These are phyloP conservation scores for Middelhovenomyces tepae DNA, from an alignment of 805 yeast genomes.

Conservation along the genomic window DNA sequence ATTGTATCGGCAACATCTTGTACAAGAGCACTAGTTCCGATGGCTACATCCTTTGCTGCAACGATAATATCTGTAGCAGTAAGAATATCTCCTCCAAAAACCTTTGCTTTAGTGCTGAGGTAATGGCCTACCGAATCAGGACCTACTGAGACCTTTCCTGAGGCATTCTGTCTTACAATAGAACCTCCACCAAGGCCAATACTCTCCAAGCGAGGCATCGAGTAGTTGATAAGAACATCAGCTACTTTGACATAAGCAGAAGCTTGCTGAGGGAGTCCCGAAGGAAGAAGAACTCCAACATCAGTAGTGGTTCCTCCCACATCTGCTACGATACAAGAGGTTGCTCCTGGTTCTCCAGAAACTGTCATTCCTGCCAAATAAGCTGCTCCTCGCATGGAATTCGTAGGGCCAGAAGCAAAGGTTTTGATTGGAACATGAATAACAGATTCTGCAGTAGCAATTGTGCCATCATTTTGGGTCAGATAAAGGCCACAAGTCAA, in stretches of 20 bases:
- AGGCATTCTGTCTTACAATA: no score
- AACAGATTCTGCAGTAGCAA: conserved; percentile 34
- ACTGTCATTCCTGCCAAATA: no score
- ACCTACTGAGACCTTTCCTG: conserved; percentile 27
- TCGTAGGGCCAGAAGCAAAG: no score
- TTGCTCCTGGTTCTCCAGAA: no score
- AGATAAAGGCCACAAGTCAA: conserved; percentile 32
- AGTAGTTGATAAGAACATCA: conserved; percentile 40
- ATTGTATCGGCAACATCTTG: conserved; percentile 17
- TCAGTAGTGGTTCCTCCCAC: conserved; percentile 48
- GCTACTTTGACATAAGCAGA: conserved; percentile 37
- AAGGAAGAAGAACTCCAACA: conserved; percentile 37
- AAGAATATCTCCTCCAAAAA: conserved; percentile 36
- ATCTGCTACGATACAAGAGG: conserved; percentile 38
- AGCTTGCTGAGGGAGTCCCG: conserved; percentile 41
- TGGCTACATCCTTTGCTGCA: conserved; percentile 14
- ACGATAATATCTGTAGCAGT: conserved; percentile 35
- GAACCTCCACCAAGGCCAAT: conserved; percentile 47
- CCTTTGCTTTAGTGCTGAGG: conserved; percentile 26
- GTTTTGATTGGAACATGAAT: conserved; percentile 31
- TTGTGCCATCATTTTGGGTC: conserved; percentile 44
- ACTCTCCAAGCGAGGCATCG: conserved; percentile 43
- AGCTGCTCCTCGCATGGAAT: conserved; percentile 19
- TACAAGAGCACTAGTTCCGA: conserved; percentile 16
- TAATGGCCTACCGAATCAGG: conserved; percentile 43